Evolutionary conservation across 129 eudicot species (phyloP), one percentile per base, ranked within the genome.

Genomic region (Chrysanthemum makinoi): DNA sequence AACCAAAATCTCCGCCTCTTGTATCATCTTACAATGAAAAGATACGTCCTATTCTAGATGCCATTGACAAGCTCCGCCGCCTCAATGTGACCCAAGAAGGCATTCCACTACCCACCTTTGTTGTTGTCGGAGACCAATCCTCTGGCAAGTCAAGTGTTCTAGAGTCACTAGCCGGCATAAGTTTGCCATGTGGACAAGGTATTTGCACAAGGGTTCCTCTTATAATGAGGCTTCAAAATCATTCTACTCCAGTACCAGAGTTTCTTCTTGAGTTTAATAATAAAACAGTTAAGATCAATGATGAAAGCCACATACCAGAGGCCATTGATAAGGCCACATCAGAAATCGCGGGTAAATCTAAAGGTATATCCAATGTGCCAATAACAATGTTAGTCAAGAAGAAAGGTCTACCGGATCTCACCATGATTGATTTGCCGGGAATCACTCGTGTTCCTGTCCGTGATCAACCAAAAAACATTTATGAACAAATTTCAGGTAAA

Each of bases 71-170:
- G 14, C 87, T 83, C 33, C 84, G 82, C 0, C 74, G 55, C 43
- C 82, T 84, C 47, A 84, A 84, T 6, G 75, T 84, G 53, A 77
- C 71, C 72, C 69, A 80, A 54, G 83, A 84, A 73, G 85, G 88
- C 30, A 77, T 80, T 12, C 85, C 77, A 20, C 85, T 84, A 2
- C 88, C 88, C 1, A 74, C 83, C 53, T 81, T 84, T 19, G 88
- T 81, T 1, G 85, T 84, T 5, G 79, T 84, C 2, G 85, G 88
- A 1, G 88, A 84, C 24, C 85, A 84, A 54, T 84, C 85, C 30
- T 80, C 88, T 8, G 88, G 83, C 9, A 84, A 84, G 74, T 77
- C 83, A 0, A 78, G 85, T 43, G 81, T 80, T 14, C 22, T 84
- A 2, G 88, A 84, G 57, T 84, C 88, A 2, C 80, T 84, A 0